phyloP scores from a whole-genome alignment of 768 basidiomycete genomes.

The Cyclocybe cylindracea region DNA sequence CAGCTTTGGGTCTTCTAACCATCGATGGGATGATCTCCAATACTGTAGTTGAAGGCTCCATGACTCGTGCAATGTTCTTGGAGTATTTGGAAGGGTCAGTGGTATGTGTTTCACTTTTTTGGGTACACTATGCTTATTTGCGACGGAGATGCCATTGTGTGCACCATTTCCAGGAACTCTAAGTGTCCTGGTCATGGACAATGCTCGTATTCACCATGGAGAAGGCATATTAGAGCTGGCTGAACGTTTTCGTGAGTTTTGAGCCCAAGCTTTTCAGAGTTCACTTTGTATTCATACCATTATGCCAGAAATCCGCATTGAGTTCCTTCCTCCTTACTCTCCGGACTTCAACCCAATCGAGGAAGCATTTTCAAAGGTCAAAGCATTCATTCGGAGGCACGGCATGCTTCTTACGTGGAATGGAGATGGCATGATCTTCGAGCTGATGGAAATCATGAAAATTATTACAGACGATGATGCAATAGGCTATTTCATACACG shows the following conservation, averaged over 20 bases:
- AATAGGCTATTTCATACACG: constrained; percentile 30
- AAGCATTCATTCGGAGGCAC: constrained; percentile 27
- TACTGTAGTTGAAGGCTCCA: constrained; percentile 13
- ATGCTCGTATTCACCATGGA: constrained; percentile 32
- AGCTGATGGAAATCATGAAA: constrained; percentile 25
- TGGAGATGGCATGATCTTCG: constrained; percentile 22
- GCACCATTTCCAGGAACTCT: constrained; percentile 25
- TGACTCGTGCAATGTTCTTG: constrained; percentile 6
- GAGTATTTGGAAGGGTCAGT: constrained; percentile 7
- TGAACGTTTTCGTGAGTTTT: constrained; percentile 20
- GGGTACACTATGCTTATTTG: too few relatives aligned
- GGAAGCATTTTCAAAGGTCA: constrained; percentile 38
- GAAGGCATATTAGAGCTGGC: constrained; percentile 24
- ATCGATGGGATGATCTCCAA: constrained; percentile 24
- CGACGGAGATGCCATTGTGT: constrained; percentile 24
- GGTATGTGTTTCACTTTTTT: too few relatives aligned
- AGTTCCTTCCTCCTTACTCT: constrained; percentile 38
- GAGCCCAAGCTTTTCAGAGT: too few relatives aligned
- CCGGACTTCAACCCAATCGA: constrained; percentile 42
- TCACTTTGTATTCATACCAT: not conserved
- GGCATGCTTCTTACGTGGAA: not conserved
- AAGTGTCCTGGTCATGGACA: too few relatives aligned
- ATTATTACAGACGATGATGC: constrained; percentile 30
- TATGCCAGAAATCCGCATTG: constrained; percentile 22
- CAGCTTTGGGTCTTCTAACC: constrained; percentile 26